Evolutionary conservation across 345 rosid genomes (phyloP).

Genomic region (Dovyalis caffra): DNA sequence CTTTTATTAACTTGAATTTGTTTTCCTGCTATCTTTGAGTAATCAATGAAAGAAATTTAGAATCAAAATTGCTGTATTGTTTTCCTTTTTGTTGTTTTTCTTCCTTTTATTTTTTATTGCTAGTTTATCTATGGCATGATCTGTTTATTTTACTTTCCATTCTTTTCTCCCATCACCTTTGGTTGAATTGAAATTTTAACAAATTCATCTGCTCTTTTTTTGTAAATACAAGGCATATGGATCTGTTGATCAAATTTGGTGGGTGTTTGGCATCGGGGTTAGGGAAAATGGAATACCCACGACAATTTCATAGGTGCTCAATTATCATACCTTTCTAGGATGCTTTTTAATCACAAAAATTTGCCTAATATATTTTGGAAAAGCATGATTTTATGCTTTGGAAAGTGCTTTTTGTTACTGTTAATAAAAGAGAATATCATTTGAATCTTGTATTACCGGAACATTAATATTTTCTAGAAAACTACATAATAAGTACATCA

Average conservation of each 20-base stretch:
- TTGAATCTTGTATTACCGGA: not conserved
- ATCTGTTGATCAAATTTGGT: not conserved
- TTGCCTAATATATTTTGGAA: not conserved
- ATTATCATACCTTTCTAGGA: not conserved
- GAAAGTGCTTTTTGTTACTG: not conserved
- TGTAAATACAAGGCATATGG: not conserved
- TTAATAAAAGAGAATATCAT: not conserved
- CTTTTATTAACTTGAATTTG: conserved; percentile 35
- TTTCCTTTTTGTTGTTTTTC: not conserved
- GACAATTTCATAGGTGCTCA: not conserved
- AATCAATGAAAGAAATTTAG: conserved; percentile 29
- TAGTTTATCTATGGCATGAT: not conserved
- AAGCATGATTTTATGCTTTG: not conserved
- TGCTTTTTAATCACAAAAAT: not conserved
- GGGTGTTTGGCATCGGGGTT: no score
- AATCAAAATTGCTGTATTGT: not conserved
- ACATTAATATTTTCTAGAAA: no score
- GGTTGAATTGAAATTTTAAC: not conserved
- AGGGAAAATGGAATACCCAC: not conserved
- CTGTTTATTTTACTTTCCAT: not conserved
- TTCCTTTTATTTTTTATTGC: not conserved
- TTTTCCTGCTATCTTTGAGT: conserved; percentile 20
- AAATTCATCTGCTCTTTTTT: not conserved
- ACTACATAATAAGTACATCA: no score
- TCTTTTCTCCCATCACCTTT: not conserved